These are phyloP conservation scores for Ustilago hordei DNA, from an alignment of 1,284 basidiomycete species.

Conservation along the genomic window DNA sequence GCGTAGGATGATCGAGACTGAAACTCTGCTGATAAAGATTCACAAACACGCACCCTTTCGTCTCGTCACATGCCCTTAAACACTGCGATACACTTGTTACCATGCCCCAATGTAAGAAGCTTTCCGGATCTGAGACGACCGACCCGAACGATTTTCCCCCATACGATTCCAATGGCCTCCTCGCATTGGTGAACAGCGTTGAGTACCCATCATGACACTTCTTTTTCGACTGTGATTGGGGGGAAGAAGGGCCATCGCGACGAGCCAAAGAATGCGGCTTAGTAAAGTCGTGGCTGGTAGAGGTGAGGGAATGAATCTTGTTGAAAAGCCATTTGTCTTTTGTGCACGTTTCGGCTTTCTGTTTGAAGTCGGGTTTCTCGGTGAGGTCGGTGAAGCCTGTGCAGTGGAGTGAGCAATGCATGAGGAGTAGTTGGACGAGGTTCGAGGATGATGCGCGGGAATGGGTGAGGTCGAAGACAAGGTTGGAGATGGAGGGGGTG, in stretches of 20 bases:
- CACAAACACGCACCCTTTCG: constrained; percentile 27
- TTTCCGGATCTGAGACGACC: constrained; percentile 27
- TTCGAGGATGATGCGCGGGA: background rate
- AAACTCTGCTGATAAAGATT: constrained; percentile 39
- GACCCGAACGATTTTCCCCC: constrained; percentile 19
- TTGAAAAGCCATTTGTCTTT: constrained; percentile 4
- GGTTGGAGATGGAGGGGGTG: background rate
- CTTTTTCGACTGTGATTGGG: background rate
- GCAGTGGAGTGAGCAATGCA: constrained; percentile 26
- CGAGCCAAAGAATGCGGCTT: background rate
- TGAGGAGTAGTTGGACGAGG: constrained; percentile 6
- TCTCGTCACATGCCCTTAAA: constrained; percentile 26
- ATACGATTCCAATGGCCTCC: constrained; percentile 19
- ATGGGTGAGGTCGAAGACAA: background rate
- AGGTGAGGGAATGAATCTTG: constrained; percentile 9
- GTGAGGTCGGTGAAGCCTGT: constrained; percentile 4
- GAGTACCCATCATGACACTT: constrained; percentile 15
- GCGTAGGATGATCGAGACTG: constrained; percentile 15
- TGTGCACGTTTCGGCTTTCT: constrained; percentile 8
- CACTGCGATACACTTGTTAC: constrained; percentile 12
- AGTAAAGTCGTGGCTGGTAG: background rate
- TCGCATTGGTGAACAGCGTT: constrained; percentile 10
- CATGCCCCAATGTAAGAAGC: constrained; percentile 39
- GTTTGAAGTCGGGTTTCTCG: background rate
- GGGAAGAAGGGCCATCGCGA: background rate